These are phyloP conservation scores for Nymphaea colorata DNA, from an alignment of 164 flowering plant species.

Conservation along the genomic window DNA sequence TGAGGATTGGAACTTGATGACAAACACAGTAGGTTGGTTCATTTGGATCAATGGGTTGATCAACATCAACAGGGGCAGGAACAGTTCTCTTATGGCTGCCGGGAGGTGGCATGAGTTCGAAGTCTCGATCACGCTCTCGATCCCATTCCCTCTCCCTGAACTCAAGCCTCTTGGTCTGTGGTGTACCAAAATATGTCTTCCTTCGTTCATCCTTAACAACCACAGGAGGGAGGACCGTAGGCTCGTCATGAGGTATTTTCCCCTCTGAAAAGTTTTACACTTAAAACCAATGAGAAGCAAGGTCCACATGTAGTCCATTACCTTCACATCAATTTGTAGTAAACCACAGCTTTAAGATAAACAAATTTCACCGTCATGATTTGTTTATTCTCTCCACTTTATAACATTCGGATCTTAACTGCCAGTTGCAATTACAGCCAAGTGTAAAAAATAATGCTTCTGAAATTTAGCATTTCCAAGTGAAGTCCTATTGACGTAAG, in stretches of 20 bases:
- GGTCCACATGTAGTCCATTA: background rate
- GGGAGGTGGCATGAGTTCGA: conserved; percentile 99
- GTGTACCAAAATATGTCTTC: conserved; percentile 43
- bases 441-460: too few species aligned
- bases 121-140: conserved; percentile 84
- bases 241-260: conserved; percentile 79
- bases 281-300: background rate
- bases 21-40: conserved; percentile 99
- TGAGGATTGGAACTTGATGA: conserved; percentile 55
- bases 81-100: conserved; percentile 74
- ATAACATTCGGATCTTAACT: too few species aligned
- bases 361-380: too few species aligned
- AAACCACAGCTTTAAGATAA: too few species aligned
- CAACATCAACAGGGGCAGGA: conserved; percentile 59
- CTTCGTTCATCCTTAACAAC: conserved; percentile 69
- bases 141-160: conserved; percentile 87
- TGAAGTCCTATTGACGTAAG: too few species aligned
- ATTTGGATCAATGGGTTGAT: conserved; percentile 94
- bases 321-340: background rate
- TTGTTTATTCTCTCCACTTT: too few species aligned
- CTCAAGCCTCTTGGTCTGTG: conserved; percentile 63
- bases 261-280: conserved; percentile 40
- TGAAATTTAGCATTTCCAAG: too few species aligned
- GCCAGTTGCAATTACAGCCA: too few species aligned
- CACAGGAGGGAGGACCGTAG: conserved; percentile 85